Evolutionary conservation across 805 yeast species (phyloP), one percentile per base, ranked within the genome.

Genomic region (Wickerhamomyces canadensis): DNA sequence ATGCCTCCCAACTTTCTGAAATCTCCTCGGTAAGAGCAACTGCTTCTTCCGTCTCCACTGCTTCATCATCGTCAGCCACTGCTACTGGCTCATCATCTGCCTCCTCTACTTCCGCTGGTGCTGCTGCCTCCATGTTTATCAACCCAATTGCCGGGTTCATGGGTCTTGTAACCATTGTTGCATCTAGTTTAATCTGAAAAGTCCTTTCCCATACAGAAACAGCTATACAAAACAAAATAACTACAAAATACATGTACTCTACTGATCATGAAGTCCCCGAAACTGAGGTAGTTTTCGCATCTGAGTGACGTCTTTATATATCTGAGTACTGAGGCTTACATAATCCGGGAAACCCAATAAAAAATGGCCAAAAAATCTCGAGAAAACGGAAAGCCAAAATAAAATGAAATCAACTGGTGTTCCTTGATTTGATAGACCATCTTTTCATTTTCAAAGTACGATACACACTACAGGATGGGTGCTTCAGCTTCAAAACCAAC

Each of bases 391-490:
- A 28, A 28, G 19, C 5, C 24, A 19, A n/a, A 13, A 19, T 8
- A 19, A 5, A 12, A 11, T 25, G n/a, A 25, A 25, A 25, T 25
- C 11, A 22, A 22, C 24, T 9, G 24, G 24, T 11, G 11, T 22
- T 22, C 11, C 24, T 22, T 22, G 24, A 22, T 22, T 31, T 16
- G 12, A n/a, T n/a, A n/a, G n/a, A n/a, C n/a, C n/a, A n/a, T n/a
- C n/a, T n/a, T n/a, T n/a, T n/a, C n/a, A n/a, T n/a, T n/a, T n/a
- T n/a, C n/a, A n/a, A n/a, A n/a, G n/a, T n/a, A n/a, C n/a, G n/a
- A n/a, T n/a, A n/a, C n/a, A n/a, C n/a, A n/a, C n/a, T n/a, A n/a
- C 4, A 35, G 27, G 27, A 78, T 78, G 85, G 85, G 84, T 33
- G 61, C 79, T 17, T 54, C 71, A 14, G 65, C 80, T 37, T 77